Base-by-base conservation (phyloP, 2,329 filamentous ascomycete species). In the Cephalotrichum gorgonifer region DNA sequence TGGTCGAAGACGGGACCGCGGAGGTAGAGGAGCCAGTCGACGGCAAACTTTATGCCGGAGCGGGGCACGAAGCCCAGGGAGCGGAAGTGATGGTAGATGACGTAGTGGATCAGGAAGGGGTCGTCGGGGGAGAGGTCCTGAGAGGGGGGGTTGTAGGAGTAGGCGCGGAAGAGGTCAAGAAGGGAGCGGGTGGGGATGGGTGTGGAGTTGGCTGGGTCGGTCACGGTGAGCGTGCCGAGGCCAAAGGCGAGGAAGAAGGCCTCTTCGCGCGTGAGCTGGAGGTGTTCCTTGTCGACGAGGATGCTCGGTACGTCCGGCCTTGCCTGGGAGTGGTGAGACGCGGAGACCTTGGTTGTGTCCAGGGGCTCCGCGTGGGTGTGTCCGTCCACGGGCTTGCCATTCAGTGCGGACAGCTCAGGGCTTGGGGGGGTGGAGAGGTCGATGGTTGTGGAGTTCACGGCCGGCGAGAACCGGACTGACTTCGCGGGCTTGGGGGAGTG, bases 11-110 rank as follows among this genome's bases (percentile, higher is more conserved):
- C 91, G 0, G 93, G 93, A 0, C 93, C 93, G 20, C 89, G 84
- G 50, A 88, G 83, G 67, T 98, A 98, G 7, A 98, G 76, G n/a
- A 98, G 71, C 71, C 88, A 96, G 64, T 98, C 93, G 9, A 89
- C 86, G 22, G 87, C 88, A 58, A 98, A 98, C 61, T 98, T 98
- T 62, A 95, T 83, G 31, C 93, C 94, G 5, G 86, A 82, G 14
- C 94, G 84, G 1, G 94, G 85, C 1, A 96, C 88, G 91, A 93
- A 98, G 23, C 93, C 93, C 0, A 97, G 74, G 1, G 89, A 95
- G 33, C 93, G 85, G 68, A 95, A 98, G 63, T 98, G 91, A 62
- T 98, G 93, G 63, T 95, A 98, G 17, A 88, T 88, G 12, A 81
- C 82, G 60, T 97, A 98, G 51, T 88, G 83, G 1, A 95, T 64